Base-by-base conservation (phyloP, 352 stramenopile genomes). In the Blastocystis sp. region DNA sequence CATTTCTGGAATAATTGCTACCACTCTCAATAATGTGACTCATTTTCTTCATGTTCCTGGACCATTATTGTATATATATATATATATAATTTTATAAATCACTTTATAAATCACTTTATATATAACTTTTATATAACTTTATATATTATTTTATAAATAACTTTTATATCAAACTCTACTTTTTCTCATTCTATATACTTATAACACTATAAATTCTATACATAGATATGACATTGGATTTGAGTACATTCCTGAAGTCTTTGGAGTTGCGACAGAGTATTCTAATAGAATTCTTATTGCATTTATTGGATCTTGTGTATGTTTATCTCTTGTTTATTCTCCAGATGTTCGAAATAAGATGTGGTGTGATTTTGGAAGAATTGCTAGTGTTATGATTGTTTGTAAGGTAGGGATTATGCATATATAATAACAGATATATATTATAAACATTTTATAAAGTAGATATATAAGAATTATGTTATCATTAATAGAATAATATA, bases 341-440 rank as follows among this genome's bases (percentile, higher is more conserved):
- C 49, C 49, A 10, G 7, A 27, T n/a, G 49, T 59, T n/a, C 49
- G 49, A 21, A 59, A 59, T n/a, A 59, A 59, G 19, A 59, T 59
- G 49, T 59, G 49, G 49, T 36, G 28, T 7, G 49, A 59, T 32
- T 59, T 59, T 59, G 49, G 49, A n/a, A 21, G 49, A 4, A 59
- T 59, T 18, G 18, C 49, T 4, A 59, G 49, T 24, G 35, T 59
- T 40, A 59, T 59, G 49, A 59, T 59, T 32, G 24, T 59, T 27
- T 45, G 49, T 40, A 59, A 59, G 21, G 49, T n/a, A n/a, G n/a
- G n/a, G n/a, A n/a, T n/a, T n/a, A n/a, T n/a, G n/a, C n/a, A n/a
- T n/a, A n/a, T n/a, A n/a, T n/a, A n/a, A n/a, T n/a, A n/a, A n/a
- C n/a, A n/a, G n/a, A n/a, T n/a, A n/a, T n/a, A n/a, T n/a, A n/a